Evolutionary conservation across 2,329 filamentous ascomycete genomes (phyloP).

Genomic region (Aspergillus carbonarius): DNA sequence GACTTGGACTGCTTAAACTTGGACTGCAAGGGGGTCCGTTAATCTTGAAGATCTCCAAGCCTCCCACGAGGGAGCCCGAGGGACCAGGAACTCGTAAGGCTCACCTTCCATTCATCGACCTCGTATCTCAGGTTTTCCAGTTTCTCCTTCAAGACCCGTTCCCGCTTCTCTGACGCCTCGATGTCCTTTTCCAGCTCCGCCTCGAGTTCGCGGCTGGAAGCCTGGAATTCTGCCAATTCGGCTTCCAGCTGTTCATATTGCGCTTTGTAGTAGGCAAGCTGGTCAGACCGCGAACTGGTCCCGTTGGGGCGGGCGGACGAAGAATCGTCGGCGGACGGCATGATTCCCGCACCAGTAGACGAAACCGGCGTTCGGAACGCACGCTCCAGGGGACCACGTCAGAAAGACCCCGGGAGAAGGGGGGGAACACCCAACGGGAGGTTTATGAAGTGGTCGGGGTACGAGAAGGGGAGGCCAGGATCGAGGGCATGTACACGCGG

Average conservation of each 20-base stretch:
- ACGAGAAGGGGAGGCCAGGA: background rate
- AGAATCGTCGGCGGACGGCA: constrained; percentile 39
- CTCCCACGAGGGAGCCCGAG: background rate
- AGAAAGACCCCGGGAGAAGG: constrained; percentile 11
- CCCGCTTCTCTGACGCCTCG: constrained; percentile 90
- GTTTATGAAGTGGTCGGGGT: background rate
- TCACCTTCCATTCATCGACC: constrained; percentile 97
- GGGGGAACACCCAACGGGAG: constrained; percentile 8
- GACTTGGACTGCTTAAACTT: constrained; percentile 95
- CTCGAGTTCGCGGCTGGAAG: constrained; percentile 91
- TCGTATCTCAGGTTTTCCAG: constrained; percentile 82
- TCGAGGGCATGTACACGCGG: constrained; percentile 15
- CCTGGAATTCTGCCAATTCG: constrained; percentile 90
- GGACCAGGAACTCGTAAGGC: background rate
- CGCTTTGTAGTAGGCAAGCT: constrained; percentile 89
- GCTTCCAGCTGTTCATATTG: constrained; percentile 92
- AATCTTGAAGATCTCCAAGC: constrained; percentile 2
- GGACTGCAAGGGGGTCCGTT: constrained; percentile 53
- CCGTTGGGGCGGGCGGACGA: constrained; percentile 41
- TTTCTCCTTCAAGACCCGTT: constrained; percentile 81
- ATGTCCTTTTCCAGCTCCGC: constrained; percentile 94
- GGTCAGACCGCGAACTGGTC: constrained; percentile 60
- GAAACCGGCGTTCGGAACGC: constrained; percentile 18
- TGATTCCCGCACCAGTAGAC: constrained; percentile 28
- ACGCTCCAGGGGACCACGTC: constrained; percentile 21